Evolutionary conservation across 768 basidiomycete genomes (phyloP).

Genomic region (Lepiota brunneoincarnata): DNA sequence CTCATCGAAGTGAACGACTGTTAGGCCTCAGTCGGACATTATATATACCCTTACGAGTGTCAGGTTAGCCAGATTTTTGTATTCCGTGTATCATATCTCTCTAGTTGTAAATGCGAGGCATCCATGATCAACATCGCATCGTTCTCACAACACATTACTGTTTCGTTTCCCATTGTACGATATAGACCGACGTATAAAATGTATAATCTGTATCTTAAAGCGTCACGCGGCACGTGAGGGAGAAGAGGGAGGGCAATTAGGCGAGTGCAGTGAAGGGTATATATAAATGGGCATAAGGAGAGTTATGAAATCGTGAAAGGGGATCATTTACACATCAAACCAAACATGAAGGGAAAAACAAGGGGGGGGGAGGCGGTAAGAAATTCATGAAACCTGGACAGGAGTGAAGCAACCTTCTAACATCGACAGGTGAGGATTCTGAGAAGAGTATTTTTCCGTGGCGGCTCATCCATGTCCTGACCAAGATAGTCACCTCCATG

Average conservation of each 20-base stretch:
- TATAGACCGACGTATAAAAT: conserved; percentile 9
- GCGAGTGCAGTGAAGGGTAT: conserved; percentile 13
- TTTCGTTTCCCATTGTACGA: conserved; percentile 7
- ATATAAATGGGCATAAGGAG: conserved; percentile 19
- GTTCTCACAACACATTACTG: conserved; percentile 4
- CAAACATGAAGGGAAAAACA: conserved; percentile 2
- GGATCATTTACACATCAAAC: conserved; percentile 12
- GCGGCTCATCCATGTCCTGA: conserved; percentile 55
- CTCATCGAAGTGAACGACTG: no score
- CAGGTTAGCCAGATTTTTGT: no score
- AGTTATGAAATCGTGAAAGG: conserved; percentile 2
- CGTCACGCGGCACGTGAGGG: conserved; percentile 3
- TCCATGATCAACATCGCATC: not conserved
- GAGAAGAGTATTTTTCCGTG: conserved; percentile 54
- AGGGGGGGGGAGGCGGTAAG: conserved; percentile 19
- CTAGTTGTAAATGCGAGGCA: no score
- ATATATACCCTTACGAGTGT: no score
- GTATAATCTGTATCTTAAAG: conserved; percentile 19
- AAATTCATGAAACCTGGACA: conserved; percentile 19
- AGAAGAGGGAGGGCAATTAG: conserved; percentile 8
- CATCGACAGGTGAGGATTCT: conserved; percentile 79
- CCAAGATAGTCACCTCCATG: conserved; percentile 55
- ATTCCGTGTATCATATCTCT: not conserved
- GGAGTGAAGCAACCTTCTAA: conserved; percentile 34
- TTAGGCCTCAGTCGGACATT: no score